Conservation (phyloP, 2,329 filamentous ascomycete species). For the Phymatotrichopsis omnivora region DNA sequence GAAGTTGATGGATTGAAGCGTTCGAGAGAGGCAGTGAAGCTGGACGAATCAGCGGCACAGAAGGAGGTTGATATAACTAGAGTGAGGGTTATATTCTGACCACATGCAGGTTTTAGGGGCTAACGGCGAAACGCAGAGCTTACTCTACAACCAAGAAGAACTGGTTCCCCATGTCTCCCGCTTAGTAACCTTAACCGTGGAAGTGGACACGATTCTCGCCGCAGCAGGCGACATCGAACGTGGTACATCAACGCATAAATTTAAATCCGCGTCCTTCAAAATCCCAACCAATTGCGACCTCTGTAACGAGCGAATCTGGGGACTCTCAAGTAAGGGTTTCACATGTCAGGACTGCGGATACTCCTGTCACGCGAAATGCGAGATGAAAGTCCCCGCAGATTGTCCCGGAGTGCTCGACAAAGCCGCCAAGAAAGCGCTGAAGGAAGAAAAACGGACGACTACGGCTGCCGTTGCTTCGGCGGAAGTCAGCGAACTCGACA, state of each 20-base stretch:
- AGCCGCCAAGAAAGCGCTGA: slow-evolving; percentile 84
- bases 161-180: slow-evolving; percentile 76
- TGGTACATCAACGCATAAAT: slow-evolving; percentile 90
- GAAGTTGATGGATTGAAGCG: slow-evolving; percentile 80
- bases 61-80: slow-evolving; percentile 30
- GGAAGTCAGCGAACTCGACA: slow-evolving; percentile 23
- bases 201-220: slow-evolving; percentile 83
- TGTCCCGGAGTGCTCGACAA: slow-evolving; percentile 91
- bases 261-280: slow-evolving; percentile 98
- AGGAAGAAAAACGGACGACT: slow-evolving; percentile 27
- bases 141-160: slow-evolving; percentile 45
- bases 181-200: slow-evolving; percentile 79
- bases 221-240: slow-evolving; percentile 86
- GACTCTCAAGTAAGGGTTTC: slow-evolving; percentile 88
- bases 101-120: neutral
- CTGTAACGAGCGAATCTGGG: slow-evolving; percentile 95
- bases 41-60: slow-evolving; percentile 53
- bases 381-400: slow-evolving; percentile 95
- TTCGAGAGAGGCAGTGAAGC: slow-evolving; percentile 76
- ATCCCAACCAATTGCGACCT: slow-evolving; percentile 97
- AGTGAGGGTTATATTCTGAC: slow-evolving; percentile 16
- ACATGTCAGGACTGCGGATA: slow-evolving; percentile 95
- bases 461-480: slow-evolving; percentile 6
- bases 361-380: slow-evolving; percentile 96
- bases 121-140: slow-evolving; percentile 19